Percentiles rank a stretch among this genome's conserved stretches.
Evolutionary conservation across 2,329 filamentous ascomycete species (phyloP).

Genomic region (Fusarium cyanostomum): DNA sequence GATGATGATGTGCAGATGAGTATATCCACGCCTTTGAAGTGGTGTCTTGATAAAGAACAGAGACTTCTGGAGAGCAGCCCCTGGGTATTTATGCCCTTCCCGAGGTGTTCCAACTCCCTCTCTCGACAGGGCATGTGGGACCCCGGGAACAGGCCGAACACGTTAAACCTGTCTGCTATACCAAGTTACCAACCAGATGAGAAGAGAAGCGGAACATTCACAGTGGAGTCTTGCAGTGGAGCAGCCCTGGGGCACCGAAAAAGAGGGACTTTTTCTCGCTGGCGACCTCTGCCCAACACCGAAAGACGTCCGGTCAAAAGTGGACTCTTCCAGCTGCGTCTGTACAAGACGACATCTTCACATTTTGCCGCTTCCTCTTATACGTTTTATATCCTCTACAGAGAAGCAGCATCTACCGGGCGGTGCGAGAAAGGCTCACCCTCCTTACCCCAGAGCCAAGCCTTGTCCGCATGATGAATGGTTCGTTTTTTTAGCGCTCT

Average conservation of each 20-base stretch:
- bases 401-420: background rate
- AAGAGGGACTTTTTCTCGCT: background rate
- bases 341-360: slow-evolving; percentile 25
- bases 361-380: slow-evolving; percentile 23
- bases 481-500: slow-evolving; percentile 26
- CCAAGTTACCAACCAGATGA: background rate
- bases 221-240: slow-evolving; percentile 3
- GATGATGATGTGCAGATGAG: slow-evolving; percentile 8
- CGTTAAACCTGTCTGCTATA: background rate
- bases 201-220: slow-evolving; percentile 12
- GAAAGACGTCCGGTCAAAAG: slow-evolving; percentile 42
- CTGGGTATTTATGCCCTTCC: slow-evolving; percentile 40
- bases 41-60: slow-evolving; percentile 5
- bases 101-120: slow-evolving; percentile 7
- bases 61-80: slow-evolving; percentile 5
- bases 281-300: slow-evolving; percentile 24
- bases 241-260: too few species aligned
- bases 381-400: slow-evolving; percentile 21
- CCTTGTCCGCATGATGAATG: slow-evolving; percentile 35
- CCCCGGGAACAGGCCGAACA: slow-evolving; percentile 20
- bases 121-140: slow-evolving; percentile 25
- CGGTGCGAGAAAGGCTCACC: background rate
- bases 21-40: background rate
- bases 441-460: slow-evolving; percentile 27
- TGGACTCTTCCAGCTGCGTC: slow-evolving; percentile 19